Evolutionary conservation across 805 yeast genomes (phyloP), one percentile per base, ranked within the genome.

Genomic region (Saccharomyces kudriavzevii): DNA sequence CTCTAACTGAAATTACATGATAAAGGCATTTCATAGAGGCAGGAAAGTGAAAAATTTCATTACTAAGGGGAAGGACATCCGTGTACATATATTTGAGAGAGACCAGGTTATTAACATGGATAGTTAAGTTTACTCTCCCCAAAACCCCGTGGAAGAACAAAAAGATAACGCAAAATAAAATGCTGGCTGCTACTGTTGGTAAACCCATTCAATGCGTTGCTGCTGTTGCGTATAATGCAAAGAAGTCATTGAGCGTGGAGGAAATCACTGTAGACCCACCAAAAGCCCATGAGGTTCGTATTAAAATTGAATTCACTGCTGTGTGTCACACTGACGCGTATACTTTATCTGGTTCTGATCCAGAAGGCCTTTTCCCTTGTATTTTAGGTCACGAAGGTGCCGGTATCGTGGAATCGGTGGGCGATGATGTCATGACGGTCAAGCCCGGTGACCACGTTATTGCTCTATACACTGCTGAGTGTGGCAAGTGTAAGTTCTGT

Each of bases 271-370:
- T 94, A 47, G 85, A 80, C 25, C 90, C 99, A 25, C 99, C 99
- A 62, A 86, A 82, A 71, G 96, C 97, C 49, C 97, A 94, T 69
- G 99, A 94, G 75, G 98, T 94, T 49, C 86, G 99, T 72, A 87
- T 94, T 70, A 87, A 89, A 73, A 74, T 94, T 54, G 77, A 77
- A 50, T 79, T 87, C 75, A 87, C 97, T 29, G 99, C 97, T 70
- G 96, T 94, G 43, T 94, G 99, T 73, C 99, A 94, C 77, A 94
- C 99, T 35, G 99, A 94, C 70, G 97, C 97, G 43, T 94, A 86
- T 78, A 92, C 98, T 10, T 78, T 94, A 60, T 85, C 96, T 49
- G 99, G 99, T 56, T 80, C 76, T 54, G 99, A 94, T 72, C 94
- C 98, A 52, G 99, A 94, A 75, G 99, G 98, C 64, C 87, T 85